Evolutionary conservation across 176 grass and related monocot species (phyloP), one percentile per base, ranked within the genome.

Genomic region (Rhynchospora pubera): DNA sequence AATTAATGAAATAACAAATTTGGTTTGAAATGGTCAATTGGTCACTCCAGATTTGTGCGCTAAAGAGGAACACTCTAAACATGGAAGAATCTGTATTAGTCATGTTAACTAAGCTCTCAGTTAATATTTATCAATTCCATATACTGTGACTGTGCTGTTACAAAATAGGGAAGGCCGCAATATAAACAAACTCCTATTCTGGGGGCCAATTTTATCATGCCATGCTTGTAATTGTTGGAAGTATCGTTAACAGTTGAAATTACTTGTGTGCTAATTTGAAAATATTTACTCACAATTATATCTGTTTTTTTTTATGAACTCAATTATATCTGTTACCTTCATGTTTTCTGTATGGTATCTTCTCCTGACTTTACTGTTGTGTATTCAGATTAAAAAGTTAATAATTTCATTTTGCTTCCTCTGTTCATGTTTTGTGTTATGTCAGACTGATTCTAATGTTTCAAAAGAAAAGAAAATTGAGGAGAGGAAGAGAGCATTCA

Each of bases 381-480:
- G 62, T 73, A 57, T 86, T 80, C 44, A 42, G 3, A 39, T 58
- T 39, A 52, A 66, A 83, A 28, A 39, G 34, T 22, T 62, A 23
- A n/a, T n/a, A n/a, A 28, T 67, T 66, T 47, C 2, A 78, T 52
- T 71, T 34, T 65, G 42, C 55, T 42, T 45, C 9, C 43, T 65
- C 24, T 71, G 16, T 48, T 77, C 26, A 34, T 22, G 10, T 69
- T 0, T 79, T 85, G 11, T 39, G 84, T 83, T 80, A 63, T 62
- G 89, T 82, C 70, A 65, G 82, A 47, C 71, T 58, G 80, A 86
- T 72, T 68, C 21, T 9, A 62, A 59, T 28, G 16, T 43, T 58
- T 87, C 85, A 64, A 82, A 88, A 80, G 69, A 88, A 70, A 90
- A 62, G 70, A 93, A 88, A 79, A 90, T 86, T 50, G 83, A 86